Evolutionary conservation across 2,329 filamentous ascomycete species (phyloP).

Genomic region (Botrytis pseudocinerea): DNA sequence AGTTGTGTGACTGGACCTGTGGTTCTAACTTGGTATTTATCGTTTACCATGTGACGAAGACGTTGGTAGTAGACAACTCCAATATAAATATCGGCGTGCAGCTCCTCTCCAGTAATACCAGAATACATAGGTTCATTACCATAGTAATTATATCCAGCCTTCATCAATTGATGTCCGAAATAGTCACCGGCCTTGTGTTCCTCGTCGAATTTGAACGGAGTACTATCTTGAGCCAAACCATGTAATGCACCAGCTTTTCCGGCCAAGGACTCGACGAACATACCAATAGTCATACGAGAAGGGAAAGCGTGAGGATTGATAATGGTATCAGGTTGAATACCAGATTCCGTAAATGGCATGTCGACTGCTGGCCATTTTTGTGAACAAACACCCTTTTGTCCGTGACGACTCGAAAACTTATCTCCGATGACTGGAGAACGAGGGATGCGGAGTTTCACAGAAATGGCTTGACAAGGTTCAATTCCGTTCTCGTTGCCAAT

Average conservation of each 20-base stretch:
- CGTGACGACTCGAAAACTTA: constrained; percentile 98
- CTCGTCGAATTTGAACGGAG: constrained; percentile 93
- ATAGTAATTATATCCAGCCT: constrained; percentile 96
- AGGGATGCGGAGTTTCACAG: constrained; percentile 89
- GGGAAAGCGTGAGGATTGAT: constrained; percentile 99
- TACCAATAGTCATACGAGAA: constrained; percentile 98
- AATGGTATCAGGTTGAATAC: constrained; percentile 95
- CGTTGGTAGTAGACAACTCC: constrained; percentile 98
- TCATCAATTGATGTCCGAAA: constrained; percentile 93
- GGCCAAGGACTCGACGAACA: constrained; percentile 96
- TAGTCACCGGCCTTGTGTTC: constrained; percentile 89
- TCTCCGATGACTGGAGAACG: constrained; percentile 92
- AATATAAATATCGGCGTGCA: constrained; percentile 93
- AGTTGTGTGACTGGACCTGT: constrained; percentile 88
- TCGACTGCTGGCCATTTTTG: constrained; percentile 93
- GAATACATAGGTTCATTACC: constrained; percentile 99
- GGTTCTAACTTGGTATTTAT: constrained; percentile 97
- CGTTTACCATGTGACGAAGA: constrained; percentile 98
- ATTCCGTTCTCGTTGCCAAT: constrained; percentile 82
- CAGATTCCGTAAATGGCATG: constrained; percentile 95
- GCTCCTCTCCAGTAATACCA: constrained; percentile 91
- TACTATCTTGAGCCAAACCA: constrained; percentile 92
- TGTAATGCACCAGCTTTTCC: constrained; percentile 94
- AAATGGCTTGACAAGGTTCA: constrained; percentile 83
- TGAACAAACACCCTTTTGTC: constrained; percentile 94